These are phyloP conservation scores for Tricholoma furcatifolium DNA, from an alignment of 768 basidiomycete species.

Conservation along the genomic window DNA sequence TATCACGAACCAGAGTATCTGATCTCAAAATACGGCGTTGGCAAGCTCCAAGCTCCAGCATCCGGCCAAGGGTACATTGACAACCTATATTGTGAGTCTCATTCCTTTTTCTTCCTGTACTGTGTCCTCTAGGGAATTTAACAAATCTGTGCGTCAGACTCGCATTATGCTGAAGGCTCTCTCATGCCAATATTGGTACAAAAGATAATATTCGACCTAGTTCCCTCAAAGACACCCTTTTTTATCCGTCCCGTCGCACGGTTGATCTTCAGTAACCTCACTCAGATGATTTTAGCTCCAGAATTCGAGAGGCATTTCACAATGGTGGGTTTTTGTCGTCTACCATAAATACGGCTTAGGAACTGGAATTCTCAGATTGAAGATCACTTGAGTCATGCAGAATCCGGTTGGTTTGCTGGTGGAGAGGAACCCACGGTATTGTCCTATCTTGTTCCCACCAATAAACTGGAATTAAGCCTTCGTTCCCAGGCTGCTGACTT, in stretches of 20 bases:
- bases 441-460: not conserved
- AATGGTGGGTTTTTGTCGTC: constrained; percentile 21
- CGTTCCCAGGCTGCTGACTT: constrained; percentile 24
- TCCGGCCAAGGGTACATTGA: constrained; percentile 16
- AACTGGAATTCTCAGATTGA: constrained; percentile 10
- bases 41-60: constrained; percentile 13
- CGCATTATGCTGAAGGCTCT: constrained; percentile 22
- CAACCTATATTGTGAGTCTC: constrained; percentile 18
- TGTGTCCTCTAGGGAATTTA: not conserved
- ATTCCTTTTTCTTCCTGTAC: not conserved
- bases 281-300: constrained; percentile 21
- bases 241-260: constrained; percentile 35
- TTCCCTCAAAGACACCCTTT: constrained; percentile 31
- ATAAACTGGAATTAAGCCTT: not conserved
- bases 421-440: constrained; percentile 21
- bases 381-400: constrained; percentile 13
- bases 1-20: constrained; percentile 15
- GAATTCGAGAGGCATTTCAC: constrained; percentile 26
- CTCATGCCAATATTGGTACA: constrained; percentile 38
- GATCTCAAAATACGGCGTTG: constrained; percentile 20
- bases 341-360: not conserved
- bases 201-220: constrained; percentile 29
- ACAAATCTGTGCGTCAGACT: constrained; percentile 1
- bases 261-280: constrained; percentile 27
- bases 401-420: constrained; percentile 22